phyloP scores from a whole-genome alignment of 768 basidiomycete species.

The Panus rudis region DNA sequence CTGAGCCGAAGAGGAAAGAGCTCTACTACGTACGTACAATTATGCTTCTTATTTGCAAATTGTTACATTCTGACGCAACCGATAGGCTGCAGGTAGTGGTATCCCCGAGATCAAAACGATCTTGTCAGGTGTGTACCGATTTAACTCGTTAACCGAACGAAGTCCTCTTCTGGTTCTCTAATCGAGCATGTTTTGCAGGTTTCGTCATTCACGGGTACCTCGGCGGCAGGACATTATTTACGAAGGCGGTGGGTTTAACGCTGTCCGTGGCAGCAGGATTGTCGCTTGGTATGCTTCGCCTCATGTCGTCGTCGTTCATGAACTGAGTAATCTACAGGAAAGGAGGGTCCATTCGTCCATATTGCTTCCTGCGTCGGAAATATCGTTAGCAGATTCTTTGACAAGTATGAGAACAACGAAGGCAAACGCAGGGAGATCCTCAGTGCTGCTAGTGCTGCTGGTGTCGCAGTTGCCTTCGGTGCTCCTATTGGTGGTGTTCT shows the following conservation, averaged over 20 bases:
- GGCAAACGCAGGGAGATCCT: conserved; percentile 92
- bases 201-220: conserved; percentile 98
- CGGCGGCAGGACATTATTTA: conserved; percentile 81
- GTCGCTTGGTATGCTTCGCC: conserved; percentile 50
- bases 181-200: too few species aligned
- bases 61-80: background rate
- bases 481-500: conserved; percentile 92
- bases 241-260: conserved; percentile 83
- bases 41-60: background rate
- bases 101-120: conserved; percentile 97
- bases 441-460: conserved; percentile 94
- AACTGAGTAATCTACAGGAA: conserved; percentile 31
- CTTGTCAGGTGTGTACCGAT: conserved; percentile 56
- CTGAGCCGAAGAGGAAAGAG: conserved; percentile 50
- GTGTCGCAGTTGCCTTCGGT: conserved; percentile 95
- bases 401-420: conserved; percentile 95
- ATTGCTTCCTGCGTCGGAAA: conserved; percentile 92
- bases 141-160: too few species aligned
- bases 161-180: too few species aligned
- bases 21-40: conserved; percentile 70
- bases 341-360: conserved; percentile 82
- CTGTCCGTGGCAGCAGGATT: conserved; percentile 91
- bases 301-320: background rate
- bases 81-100: conserved; percentile 86
- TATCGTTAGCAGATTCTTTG: conserved; percentile 72